Evolutionary conservation across 2,329 filamentous ascomycete species (phyloP).

Genomic region (Hymenoscyphus salicellus): DNA sequence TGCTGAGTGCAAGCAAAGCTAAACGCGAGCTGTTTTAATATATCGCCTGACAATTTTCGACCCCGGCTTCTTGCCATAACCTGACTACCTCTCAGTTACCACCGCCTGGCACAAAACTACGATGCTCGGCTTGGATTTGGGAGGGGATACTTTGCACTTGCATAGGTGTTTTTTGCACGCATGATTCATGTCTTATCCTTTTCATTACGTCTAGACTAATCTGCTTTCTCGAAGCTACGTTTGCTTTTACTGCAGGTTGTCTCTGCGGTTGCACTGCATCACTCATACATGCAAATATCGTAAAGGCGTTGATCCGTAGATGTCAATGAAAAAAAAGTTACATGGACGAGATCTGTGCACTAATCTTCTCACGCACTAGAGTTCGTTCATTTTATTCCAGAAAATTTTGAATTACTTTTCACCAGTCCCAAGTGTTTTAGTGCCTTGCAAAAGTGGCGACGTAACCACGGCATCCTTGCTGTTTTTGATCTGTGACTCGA

Average conservation of each 20-base stretch:
- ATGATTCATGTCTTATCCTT: constrained; percentile 20
- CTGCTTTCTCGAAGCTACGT: constrained; percentile 21
- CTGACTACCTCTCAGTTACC: constrained; percentile 5
- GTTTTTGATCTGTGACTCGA: not conserved
- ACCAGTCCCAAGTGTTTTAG: not conserved
- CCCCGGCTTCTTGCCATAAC: constrained; percentile 1
- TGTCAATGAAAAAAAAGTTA: constrained; percentile 25
- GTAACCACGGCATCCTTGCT: not conserved
- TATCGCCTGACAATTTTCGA: constrained; percentile 1
- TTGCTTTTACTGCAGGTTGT: constrained; percentile 16
- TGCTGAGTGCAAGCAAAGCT: constrained; percentile 95
- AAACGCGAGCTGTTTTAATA: constrained; percentile 36
- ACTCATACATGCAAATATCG: constrained; percentile 25
- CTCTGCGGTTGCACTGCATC: constrained; percentile 23
- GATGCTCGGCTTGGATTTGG: constrained; percentile 8
- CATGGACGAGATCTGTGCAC: not conserved
- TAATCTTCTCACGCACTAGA: not conserved
- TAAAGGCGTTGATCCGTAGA: constrained; percentile 29
- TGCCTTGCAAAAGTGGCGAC: not conserved
- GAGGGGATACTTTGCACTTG: constrained; percentile 15
- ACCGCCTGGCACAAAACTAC: constrained; percentile 18
- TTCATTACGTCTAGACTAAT: constrained; percentile 35
- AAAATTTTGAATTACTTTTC: not conserved
- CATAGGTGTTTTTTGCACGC: constrained; percentile 23
- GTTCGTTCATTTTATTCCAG: not conserved